phyloP scores from a whole-genome alignment of 1,284 basidiomycete species.

The Moesziomyces globuligerus region DNA sequence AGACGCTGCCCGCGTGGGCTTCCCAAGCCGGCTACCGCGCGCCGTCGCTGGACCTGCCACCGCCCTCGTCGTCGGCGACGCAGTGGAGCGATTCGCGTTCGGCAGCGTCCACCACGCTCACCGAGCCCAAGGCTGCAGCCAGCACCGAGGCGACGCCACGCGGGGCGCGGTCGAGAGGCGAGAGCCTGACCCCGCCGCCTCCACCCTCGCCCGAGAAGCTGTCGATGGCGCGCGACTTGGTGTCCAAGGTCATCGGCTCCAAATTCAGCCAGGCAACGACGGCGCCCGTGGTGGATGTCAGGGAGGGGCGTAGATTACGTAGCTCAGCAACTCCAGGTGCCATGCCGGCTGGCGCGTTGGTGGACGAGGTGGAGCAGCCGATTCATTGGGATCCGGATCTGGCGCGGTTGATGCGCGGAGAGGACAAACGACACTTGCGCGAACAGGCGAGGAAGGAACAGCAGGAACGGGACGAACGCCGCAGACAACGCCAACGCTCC shows the following conservation, averaged over 20 bases:
- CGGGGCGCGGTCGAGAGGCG: constrained; percentile 1
- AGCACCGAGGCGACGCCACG: constrained; percentile 6
- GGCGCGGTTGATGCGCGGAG: constrained; percentile 45
- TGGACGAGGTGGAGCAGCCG: constrained; percentile 7
- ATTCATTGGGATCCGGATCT: constrained; percentile 54
- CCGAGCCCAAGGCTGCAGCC: no score
- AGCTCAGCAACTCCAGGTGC: constrained; percentile 12
- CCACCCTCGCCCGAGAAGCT: constrained; percentile 28
- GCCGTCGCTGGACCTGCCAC: constrained; percentile 16
- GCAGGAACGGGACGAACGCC: constrained; percentile 14
- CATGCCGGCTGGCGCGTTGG: background rate
- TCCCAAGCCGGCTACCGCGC: constrained; percentile 10
- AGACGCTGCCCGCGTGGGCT: constrained; percentile 20
- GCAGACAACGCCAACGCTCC: constrained; percentile 16
- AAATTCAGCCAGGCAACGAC: constrained; percentile 6
- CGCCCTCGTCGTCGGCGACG: background rate
- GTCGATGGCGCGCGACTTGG: constrained; percentile 33
- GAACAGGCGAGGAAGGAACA: constrained; percentile 45
- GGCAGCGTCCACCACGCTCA: background rate
- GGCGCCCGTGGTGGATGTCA: background rate
- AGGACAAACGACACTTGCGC: constrained; percentile 44
- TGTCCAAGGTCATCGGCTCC: constrained; percentile 23
- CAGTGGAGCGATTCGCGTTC: background rate
- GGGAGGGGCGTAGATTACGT: constrained; percentile 6
- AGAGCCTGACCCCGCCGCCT: constrained; percentile 38